Base-by-base conservation (phyloP, 2,329 filamentous ascomycete genomes). In the Ophiosphaerella narmari region DNA sequence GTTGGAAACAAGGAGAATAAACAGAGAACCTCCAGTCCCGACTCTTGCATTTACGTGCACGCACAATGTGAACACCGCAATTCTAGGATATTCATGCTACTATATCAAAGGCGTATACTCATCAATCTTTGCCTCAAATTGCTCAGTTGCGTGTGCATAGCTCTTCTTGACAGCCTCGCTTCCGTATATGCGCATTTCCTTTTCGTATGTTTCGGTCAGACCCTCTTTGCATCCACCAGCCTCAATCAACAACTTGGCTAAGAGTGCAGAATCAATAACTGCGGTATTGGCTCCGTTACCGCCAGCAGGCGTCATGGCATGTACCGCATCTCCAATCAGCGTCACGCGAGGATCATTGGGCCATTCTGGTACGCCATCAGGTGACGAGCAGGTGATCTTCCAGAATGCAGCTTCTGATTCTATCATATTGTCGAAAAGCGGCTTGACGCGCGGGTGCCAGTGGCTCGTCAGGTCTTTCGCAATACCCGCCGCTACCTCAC, bases 341-440 rank as follows among this genome's bases (percentile, higher is more conserved):
- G 77, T 78, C 1, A 79, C 73, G 0, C 83, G 76, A 0, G 80
- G 77, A 45, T 84, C 78, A 38, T 83, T 86, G 7, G 71, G 59
- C 85, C 85, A 87, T 38, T 80, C 75, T 0, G 85, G 84, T 0
- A 87, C 82, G 1, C 84, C 83, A 0, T 75, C 75, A 0, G 84
- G 84, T 0, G 77, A 79, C 0, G 83, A 86, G 56, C 82, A 86
- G 2, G 84, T 86, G 40, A 87, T 86, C 59, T 86, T 87, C 82
- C 83, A 86, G 56, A 87, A 87, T 0, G 85, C 84, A 0, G 84
- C 81, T 55, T 87, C 82, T 0, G 68, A 55, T 47, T 79, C 80
- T 5, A 73, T 65, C 81, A 86, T 86, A 32, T 84, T 59, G 5
- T 86, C 82, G 50, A 87, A 81, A 0, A 87, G 67, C 1, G 82